Conservation (phyloP, 2,329 filamentous ascomycete species). For the Colletotrichum sojae region DNA sequence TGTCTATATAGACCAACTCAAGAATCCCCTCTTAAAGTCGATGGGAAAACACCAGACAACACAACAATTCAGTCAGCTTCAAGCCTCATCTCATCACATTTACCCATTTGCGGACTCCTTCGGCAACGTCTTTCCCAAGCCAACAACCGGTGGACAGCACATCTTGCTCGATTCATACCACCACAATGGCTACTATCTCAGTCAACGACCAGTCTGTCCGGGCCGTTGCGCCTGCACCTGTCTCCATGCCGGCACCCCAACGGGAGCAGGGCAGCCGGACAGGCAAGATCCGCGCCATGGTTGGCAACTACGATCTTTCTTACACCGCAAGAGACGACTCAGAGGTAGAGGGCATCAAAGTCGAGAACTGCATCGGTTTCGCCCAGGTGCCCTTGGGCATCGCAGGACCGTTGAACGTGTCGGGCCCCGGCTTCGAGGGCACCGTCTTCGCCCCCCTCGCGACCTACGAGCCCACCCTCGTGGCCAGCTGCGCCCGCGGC, state of each 20-base stretch:
- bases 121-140: neutral
- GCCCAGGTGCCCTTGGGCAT: constrained; percentile 11
- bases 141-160: too few relatives aligned
- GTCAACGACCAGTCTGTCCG: neutral
- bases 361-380: constrained; percentile 16
- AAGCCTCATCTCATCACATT: too few relatives aligned
- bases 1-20: too few relatives aligned
- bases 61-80: too few relatives aligned
- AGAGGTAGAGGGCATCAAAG: constrained; percentile 1
- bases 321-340: constrained; percentile 2
- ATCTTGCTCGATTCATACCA: too few relatives aligned
- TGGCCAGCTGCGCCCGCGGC: constrained; percentile 19
- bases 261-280: constrained; percentile 3
- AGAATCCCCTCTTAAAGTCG: too few relatives aligned
- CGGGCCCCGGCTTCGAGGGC: neutral
- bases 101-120: too few relatives aligned
- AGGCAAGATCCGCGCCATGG: constrained; percentile 1
- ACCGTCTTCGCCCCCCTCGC: constrained; percentile 8
- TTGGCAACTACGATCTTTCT: neutral
- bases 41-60: too few relatives aligned
- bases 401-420: constrained; percentile 4
- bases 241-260: neutral
- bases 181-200: neutral
- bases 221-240: neutral
- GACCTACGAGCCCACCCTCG: constrained; percentile 23